A percentile compares a stretch with the other conserved stretches of the same genome.
Conservation (phyloP, 2,329 filamentous ascomycete genomes). For the Colletotrichum godetiae region DNA sequence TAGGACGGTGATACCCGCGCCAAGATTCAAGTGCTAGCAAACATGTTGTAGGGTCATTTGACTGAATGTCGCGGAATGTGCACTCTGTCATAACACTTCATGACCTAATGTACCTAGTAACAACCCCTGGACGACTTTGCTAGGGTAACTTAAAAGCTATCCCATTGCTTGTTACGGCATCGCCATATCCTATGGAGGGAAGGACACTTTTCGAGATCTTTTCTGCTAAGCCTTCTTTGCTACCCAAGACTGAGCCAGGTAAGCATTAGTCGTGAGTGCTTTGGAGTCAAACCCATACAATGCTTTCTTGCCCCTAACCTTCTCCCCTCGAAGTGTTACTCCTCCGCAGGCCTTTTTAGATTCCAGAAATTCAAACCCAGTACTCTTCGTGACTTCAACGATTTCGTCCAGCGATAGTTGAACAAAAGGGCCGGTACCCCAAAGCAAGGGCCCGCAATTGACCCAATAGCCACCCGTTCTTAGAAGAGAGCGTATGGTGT, state of each 20-base stretch:
- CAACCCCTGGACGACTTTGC: too few species aligned
- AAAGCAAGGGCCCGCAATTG: constrained; percentile 67
- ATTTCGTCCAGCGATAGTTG: constrained; percentile 67
- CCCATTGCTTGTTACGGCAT: too few species aligned
- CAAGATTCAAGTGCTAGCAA: too few species aligned
- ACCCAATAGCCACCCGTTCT: constrained; percentile 63
- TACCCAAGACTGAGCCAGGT: constrained; percentile 66
- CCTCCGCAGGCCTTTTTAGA: constrained; percentile 53
- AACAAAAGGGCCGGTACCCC: constrained; percentile 64
- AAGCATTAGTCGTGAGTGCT: constrained; percentile 63
- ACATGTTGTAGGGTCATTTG: too few species aligned
- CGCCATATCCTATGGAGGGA: too few species aligned
- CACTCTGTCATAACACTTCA: too few species aligned
- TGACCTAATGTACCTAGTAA: too few species aligned
- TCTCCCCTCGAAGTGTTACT: constrained; percentile 53
- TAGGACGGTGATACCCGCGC: too few species aligned
- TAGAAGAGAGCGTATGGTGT: constrained; percentile 62
- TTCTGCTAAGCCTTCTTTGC: constrained; percentile 42
- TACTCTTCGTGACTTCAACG: constrained; percentile 55
- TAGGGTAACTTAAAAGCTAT: too few species aligned
- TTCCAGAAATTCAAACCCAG: constrained; percentile 64
- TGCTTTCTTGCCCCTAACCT: constrained; percentile 58
- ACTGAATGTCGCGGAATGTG: too few species aligned
- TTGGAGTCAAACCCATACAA: constrained; percentile 63
- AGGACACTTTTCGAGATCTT: too few species aligned